Conservation (phyloP, 805 yeast species). For the Suhomyces tanzawaensis region DNA sequence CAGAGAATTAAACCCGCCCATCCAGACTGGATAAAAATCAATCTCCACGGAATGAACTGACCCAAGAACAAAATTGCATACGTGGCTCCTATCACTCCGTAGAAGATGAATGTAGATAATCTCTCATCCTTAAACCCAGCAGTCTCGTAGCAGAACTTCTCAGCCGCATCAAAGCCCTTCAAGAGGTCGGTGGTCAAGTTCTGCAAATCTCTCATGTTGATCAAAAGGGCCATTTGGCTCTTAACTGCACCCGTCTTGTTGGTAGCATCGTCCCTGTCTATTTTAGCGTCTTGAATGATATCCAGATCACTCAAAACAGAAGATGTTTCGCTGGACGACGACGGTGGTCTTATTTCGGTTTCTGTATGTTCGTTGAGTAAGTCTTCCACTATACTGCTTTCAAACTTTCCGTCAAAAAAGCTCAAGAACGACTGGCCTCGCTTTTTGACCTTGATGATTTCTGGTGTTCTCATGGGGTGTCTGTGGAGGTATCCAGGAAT, state of each 20-base stretch:
- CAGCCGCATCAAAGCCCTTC: constrained; percentile 47
- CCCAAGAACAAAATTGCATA: constrained; percentile 44
- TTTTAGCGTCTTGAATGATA: not conserved
- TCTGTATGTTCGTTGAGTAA: constrained; percentile 17
- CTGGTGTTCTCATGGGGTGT: constrained; percentile 57
- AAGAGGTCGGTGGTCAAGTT: constrained; percentile 57
- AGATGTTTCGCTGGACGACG: constrained; percentile 1
- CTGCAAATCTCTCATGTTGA: constrained; percentile 75
- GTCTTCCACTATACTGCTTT: constrained; percentile 34
- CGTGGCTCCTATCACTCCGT: constrained; percentile 30
- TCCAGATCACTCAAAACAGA: constrained; percentile 2
- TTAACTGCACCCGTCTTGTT: constrained; percentile 17
- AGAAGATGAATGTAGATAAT: constrained; percentile 57
- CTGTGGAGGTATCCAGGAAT: constrained; percentile 67
- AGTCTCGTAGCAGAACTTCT: constrained; percentile 55
- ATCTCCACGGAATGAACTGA: constrained; percentile 62
- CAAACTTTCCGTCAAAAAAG: constrained; percentile 29
- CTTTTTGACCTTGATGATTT: constrained; percentile 42
- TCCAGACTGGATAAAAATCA: constrained; percentile 51
- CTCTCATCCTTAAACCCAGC: constrained; percentile 73
- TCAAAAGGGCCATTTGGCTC: constrained; percentile 42
- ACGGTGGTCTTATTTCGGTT: not conserved
- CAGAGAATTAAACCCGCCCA: constrained; percentile 54
- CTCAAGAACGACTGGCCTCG: constrained; percentile 57
- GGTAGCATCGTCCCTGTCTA: not conserved